phyloP scores from a whole-genome alignment of 2,329 filamentous ascomycete genomes.

The Trichophyton simii region DNA sequence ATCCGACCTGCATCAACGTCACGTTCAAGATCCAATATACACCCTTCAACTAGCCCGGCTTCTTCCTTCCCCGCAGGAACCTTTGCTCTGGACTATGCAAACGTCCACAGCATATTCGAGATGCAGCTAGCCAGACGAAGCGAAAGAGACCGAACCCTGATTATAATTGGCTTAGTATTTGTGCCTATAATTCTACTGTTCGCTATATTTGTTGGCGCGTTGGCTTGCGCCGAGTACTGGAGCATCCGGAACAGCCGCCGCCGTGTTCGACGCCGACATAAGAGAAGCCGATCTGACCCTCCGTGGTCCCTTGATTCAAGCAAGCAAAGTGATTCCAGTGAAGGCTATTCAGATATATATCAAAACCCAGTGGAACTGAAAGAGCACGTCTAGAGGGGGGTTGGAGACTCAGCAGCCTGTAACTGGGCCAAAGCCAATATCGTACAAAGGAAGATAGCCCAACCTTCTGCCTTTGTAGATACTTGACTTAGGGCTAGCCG shows the following conservation, averaged over 20 bases:
- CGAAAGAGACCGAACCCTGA: slow-evolving; percentile 15
- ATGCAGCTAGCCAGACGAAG: slow-evolving; percentile 5
- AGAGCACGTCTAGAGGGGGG: slow-evolving; percentile 11
- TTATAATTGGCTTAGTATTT: slow-evolving; percentile 35
- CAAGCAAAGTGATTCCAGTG: slow-evolving; percentile 22
- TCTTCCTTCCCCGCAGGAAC: not conserved
- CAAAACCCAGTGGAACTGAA: slow-evolving; percentile 15
- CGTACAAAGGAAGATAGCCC: not conserved
- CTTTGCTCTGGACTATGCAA: not conserved
- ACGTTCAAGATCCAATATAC: not conserved
- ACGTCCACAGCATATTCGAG: not conserved
- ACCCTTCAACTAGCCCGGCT: not conserved
- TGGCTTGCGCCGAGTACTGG: slow-evolving; percentile 30
- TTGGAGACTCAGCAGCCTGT: not conserved
- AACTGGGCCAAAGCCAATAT: not conserved
- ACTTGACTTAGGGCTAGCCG: not conserved
- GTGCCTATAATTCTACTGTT: slow-evolving; percentile 37
- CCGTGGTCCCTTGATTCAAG: slow-evolving; percentile 19
- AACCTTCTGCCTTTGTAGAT: not conserved
- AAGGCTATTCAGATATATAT: slow-evolving; percentile 18
- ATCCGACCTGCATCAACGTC: not conserved
- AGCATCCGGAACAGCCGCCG: slow-evolving; percentile 14
- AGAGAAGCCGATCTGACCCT: slow-evolving; percentile 22
- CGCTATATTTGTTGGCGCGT: slow-evolving; percentile 25
- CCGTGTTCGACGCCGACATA: slow-evolving; percentile 20